phyloP scores from a whole-genome alignment of 2,329 filamentous ascomycete genomes.

The Cytospora schulzeri region DNA sequence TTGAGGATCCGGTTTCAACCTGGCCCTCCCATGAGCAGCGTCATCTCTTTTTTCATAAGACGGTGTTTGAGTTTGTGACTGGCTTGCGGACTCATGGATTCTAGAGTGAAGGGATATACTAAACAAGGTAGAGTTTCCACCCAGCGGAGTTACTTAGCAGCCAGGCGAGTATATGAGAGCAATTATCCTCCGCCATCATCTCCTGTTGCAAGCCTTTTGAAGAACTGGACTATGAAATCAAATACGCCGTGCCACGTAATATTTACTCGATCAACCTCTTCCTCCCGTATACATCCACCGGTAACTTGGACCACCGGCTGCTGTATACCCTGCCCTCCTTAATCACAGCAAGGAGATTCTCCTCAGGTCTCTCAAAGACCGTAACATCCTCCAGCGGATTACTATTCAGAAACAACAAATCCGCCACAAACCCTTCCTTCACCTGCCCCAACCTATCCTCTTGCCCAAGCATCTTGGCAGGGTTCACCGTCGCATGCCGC shows the following conservation, averaged over 20 bases:
- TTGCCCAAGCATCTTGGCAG: slow-evolving; percentile 48
- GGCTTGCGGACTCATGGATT: too few species aligned
- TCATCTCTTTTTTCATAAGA: too few species aligned
- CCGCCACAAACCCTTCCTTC: slow-evolving; percentile 48
- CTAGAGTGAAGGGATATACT: too few species aligned
- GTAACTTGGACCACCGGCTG: slow-evolving; percentile 25
- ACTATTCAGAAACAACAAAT: slow-evolving; percentile 49
- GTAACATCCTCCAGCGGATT: slow-evolving; percentile 55
- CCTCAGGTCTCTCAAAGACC: slow-evolving; percentile 48
- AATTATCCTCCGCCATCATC: too few species aligned
- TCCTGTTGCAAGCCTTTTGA: too few species aligned
- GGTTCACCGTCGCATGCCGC: slow-evolving; percentile 41
- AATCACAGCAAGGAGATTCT: slow-evolving; percentile 49
- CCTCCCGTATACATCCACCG: slow-evolving; percentile 13
- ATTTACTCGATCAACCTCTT: slow-evolving; percentile 14
- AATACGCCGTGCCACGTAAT: background rate
- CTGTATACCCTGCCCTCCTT: slow-evolving; percentile 51
- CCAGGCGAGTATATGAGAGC: too few species aligned
- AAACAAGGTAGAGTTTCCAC: too few species aligned
- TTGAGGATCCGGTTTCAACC: too few species aligned
- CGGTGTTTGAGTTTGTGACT: too few species aligned
- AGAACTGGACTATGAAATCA: background rate
- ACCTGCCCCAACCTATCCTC: slow-evolving; percentile 49
- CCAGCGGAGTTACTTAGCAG: too few species aligned
- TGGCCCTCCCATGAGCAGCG: too few species aligned